Percentiles rank a stretch among this genome's conserved stretches.
Conservation (phyloP, 2,329 filamentous ascomycete species). For the Chaetomiaceae sp. region DNA sequence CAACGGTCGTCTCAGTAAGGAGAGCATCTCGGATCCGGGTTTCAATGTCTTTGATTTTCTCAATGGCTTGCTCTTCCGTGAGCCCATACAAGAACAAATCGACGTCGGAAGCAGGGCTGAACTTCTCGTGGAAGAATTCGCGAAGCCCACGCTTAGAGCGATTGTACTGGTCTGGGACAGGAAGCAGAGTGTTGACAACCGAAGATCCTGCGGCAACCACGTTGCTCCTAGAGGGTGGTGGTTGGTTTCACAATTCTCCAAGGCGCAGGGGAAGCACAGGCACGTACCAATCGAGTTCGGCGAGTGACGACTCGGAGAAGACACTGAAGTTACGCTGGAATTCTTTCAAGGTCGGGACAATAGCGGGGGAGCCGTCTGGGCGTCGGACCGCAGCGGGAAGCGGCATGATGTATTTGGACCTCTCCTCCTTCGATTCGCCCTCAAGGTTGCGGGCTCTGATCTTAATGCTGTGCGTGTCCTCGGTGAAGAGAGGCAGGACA, state of each 20-base stretch:
- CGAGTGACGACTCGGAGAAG: conserved; percentile 74
- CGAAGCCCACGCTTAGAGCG: conserved; percentile 59
- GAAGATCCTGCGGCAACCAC: conserved; percentile 77
- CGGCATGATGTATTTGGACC: conserved; percentile 65
- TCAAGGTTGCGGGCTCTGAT: conserved; percentile 58
- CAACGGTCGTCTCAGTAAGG: conserved; percentile 75
- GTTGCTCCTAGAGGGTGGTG: conserved; percentile 41
- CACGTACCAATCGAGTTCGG: conserved; percentile 67
- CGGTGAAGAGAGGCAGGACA: conserved; percentile 61
- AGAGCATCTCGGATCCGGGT: conserved; percentile 69
- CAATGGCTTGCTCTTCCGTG: conserved; percentile 68
- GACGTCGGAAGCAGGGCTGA: conserved; percentile 80
- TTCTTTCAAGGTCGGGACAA: conserved; percentile 62
- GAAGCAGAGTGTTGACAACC: conserved; percentile 73
- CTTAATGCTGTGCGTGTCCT: conserved; percentile 52
- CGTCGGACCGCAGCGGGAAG: conserved; percentile 60
- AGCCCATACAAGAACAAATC: conserved; percentile 82
- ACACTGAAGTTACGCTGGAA: conserved; percentile 77
- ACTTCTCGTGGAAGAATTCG: conserved; percentile 75
- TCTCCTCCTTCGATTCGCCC: conserved; percentile 55
- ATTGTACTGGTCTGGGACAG: conserved; percentile 59
- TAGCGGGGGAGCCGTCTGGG: conserved; percentile 58
- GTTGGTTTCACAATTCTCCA: neutral
- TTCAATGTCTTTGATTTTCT: conserved; percentile 84
- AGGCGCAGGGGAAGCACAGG: neutral